Conservation (phyloP, 495 filamentous ascomycete species). For the Ascodesmis nigricans region DNA sequence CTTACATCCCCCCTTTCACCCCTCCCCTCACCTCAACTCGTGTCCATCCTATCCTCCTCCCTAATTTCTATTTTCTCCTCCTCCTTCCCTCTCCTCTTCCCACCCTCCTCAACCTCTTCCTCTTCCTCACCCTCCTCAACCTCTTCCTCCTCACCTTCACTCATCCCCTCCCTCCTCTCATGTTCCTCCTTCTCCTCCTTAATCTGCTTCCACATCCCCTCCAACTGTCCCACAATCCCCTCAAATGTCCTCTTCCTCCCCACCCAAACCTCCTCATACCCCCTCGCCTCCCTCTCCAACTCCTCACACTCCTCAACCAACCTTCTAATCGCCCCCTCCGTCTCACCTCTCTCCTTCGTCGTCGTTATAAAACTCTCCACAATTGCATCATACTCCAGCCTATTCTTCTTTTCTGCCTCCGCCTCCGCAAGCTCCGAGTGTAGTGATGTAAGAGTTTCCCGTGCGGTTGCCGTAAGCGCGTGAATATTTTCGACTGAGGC, state of each 20-base stretch:
- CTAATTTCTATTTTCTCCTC: slow-evolving; percentile 25
- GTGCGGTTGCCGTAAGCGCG: slow-evolving; percentile 49
- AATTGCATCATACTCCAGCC: slow-evolving; percentile 80
- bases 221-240: slow-evolving; percentile 73
- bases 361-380: slow-evolving; percentile 33
- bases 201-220: slow-evolving; percentile 63
- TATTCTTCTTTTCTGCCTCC: slow-evolving; percentile 58
- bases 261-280: slow-evolving; percentile 63
- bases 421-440: slow-evolving; percentile 52
- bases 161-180: slow-evolving; percentile 27
- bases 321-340: slow-evolving; percentile 52
- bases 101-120: slow-evolving; percentile 29
- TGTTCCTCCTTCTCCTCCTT: slow-evolving; percentile 86
- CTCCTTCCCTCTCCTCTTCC: slow-evolving; percentile 17
- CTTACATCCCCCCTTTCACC: too few species aligned
- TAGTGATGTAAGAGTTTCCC: slow-evolving; percentile 50
- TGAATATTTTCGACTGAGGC: slow-evolving; percentile 16
- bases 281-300: slow-evolving; percentile 58
- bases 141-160: slow-evolving; percentile 29
- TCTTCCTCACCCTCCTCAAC: slow-evolving; percentile 54
- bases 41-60: slow-evolving; percentile 24
- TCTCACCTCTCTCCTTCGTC: slow-evolving; percentile 63
- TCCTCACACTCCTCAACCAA: slow-evolving; percentile 73
- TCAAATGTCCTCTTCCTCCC: slow-evolving; percentile 77
- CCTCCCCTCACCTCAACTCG: too few species aligned